These are phyloP conservation scores for Arabidopsis suecica DNA, from an alignment of 345 rosid genomes.

Conservation along the genomic window DNA sequence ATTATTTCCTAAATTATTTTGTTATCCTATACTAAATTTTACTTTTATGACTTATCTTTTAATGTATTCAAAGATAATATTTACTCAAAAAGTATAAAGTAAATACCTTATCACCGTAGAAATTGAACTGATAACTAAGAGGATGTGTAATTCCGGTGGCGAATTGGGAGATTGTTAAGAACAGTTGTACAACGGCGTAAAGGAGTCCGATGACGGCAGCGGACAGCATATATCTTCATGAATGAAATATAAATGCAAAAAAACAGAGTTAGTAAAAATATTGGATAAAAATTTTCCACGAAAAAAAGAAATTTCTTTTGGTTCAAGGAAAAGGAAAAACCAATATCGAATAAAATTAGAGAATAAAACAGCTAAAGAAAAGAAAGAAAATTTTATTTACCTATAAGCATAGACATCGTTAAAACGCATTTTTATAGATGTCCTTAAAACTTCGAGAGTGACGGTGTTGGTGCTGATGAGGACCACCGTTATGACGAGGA, in stretches of 20 bases:
- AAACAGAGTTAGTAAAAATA: background rate
- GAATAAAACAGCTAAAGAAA: no score
- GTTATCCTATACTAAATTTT: no score
- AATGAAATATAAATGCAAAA: background rate
- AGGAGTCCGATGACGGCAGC: conserved; percentile 37
- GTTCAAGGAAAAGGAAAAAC: background rate
- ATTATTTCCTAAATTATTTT: no score
- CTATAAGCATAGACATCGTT: conserved; percentile 47
- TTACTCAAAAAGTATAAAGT: background rate
- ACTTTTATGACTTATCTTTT: background rate
- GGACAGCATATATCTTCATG: conserved; percentile 46
- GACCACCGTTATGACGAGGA: conserved; percentile 43
- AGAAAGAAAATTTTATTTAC: conserved; percentile 15
- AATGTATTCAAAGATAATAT: background rate
- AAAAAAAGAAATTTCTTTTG: background rate
- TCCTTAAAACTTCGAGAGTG: conserved; percentile 21
- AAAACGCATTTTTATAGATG: conserved; percentile 13
- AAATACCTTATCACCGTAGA: conserved; percentile 51
- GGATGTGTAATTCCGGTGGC: conserved; percentile 33
- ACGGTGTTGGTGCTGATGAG: conserved; percentile 44
- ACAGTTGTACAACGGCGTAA: conserved; percentile 42
- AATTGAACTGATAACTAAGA: conserved; percentile 36
- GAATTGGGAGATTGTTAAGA: conserved; percentile 35
- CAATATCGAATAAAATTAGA: background rate
- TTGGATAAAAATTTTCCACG: background rate